Base-by-base conservation (phyloP, 352 stramenopile species). In the Phytopythium sindhum region DNA sequence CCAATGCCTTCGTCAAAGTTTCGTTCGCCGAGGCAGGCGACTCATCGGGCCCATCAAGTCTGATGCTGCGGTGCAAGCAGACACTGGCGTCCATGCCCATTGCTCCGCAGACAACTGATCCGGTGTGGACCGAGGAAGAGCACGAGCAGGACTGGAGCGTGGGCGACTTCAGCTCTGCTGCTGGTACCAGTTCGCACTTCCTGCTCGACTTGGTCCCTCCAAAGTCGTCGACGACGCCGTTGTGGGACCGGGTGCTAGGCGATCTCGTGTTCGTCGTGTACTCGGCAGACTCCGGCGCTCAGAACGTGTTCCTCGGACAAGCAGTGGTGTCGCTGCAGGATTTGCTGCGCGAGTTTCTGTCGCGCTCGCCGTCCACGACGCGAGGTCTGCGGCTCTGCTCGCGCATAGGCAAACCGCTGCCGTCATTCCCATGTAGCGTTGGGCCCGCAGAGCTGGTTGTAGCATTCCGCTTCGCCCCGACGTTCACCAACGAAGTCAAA, bases 1-100 rank as follows among this genome's bases (percentile, higher is more conserved):
- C 76, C 2, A 72, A 61, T 35, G 69, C 78, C 1, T 87, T 86
- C 41, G 78, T 88, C 6, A 69, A 75, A 15, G 57, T 88, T 4
- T 73, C 81, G 6, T 90, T 90, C 39, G 75, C 83, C 2, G 77
- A 90, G 39, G 76, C 70, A 14, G 55, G 67, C 14, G 53, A 67
- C 31, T 57, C 35, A 37, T 64, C 47, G 9, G 68, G 66, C 28
- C n/a, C 57, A 4, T 42, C 21, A 12, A 74, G 57, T 35, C 59
- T 86, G 21, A 90, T 91, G 76, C 66, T 93, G 48, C 70, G 80
- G n/a, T 90, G 81, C 63, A 93, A 91, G 37, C 67, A 80, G 29
- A 70, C 62, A 7, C 66, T 93, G 7, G 61, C 64, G 12, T 80
- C 61, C 14, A 93, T 81, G 10, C 55, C 31, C 0, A 54, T 76